phyloP scores from a whole-genome alignment of 352 stramenopile genomes.

The Globisporangium barbulae region DNA sequence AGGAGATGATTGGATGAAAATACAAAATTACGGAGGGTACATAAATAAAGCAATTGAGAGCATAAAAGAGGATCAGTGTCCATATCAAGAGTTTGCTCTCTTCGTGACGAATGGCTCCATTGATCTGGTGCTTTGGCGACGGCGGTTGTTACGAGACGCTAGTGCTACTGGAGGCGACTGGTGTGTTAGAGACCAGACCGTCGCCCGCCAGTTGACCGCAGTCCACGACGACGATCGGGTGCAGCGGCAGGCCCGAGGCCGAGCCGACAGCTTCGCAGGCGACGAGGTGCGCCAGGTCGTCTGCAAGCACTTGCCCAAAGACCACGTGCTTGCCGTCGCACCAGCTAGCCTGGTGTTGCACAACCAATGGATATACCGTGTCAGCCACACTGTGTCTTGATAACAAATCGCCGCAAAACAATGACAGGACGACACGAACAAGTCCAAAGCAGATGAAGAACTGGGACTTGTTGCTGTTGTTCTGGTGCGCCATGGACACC shows the following conservation, averaged over 20 bases:
- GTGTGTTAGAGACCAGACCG: slow-evolving; percentile 27
- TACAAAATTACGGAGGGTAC: background rate
- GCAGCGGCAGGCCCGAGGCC: slow-evolving; percentile 40
- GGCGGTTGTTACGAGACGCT: background rate
- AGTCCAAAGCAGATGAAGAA: slow-evolving; percentile 98
- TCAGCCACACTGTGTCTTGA: background rate
- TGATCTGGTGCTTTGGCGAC: background rate
- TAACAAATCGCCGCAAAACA: no score
- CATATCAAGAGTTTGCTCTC: no score
- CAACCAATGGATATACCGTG: background rate
- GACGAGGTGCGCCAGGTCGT: slow-evolving; percentile 54
- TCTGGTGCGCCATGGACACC: slow-evolving; percentile 98
- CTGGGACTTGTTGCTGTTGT: slow-evolving; percentile 96
- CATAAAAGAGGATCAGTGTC: background rate
- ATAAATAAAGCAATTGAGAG: background rate
- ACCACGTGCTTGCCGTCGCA: slow-evolving; percentile 99
- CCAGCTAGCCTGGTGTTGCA: slow-evolving; percentile 46
- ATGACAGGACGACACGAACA: slow-evolving; percentile 20
- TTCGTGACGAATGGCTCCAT: background rate
- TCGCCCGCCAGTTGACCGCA: slow-evolving; percentile 52
- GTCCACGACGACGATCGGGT: slow-evolving; percentile 51
- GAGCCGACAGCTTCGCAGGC: slow-evolving; percentile 49
- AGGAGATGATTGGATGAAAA: background rate
- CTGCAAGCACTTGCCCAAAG: slow-evolving; percentile 93
- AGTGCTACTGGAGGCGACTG: background rate